Evolutionary conservation across 75 land plant species (phyloP).

Genomic region (Adiantum capillusveneris): DNA sequence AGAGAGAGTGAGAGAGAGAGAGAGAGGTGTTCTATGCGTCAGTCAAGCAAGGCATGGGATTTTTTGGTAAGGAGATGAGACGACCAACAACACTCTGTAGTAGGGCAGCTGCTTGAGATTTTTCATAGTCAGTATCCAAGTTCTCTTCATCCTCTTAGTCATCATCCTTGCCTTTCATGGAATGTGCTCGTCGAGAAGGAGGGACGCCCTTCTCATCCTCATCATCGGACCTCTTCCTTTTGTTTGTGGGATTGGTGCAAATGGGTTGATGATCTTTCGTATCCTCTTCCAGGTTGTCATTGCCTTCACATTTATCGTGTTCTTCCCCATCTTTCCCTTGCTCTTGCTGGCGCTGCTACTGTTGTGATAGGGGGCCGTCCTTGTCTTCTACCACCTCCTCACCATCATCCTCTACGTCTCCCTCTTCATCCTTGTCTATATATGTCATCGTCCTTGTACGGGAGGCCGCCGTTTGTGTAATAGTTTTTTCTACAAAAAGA

Average conservation of each 20-base stretch:
- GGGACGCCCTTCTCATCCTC: conserved; percentile 11
- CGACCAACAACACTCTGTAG: conserved; percentile 68
- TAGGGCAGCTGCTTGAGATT: conserved; percentile 40
- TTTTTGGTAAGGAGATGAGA: background rate
- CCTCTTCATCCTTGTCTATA: background rate
- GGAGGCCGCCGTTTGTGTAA: no score
- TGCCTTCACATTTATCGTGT: background rate
- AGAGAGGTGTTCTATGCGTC: no score
- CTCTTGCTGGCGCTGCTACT: background rate
- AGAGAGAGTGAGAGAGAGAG: no score
- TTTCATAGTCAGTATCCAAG: conserved; percentile 61
- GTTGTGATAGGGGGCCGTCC: no score
- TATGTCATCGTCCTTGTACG: background rate
- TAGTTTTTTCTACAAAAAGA: no score
- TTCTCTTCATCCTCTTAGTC: conserved; percentile 90
- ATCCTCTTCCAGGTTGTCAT: background rate
- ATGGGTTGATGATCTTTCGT: background rate
- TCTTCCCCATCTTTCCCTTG: background rate
- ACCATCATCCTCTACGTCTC: background rate
- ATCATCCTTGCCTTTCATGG: conserved; percentile 65
- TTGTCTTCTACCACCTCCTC: no score
- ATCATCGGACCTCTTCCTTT: no score
- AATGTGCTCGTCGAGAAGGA: conserved; percentile 3
- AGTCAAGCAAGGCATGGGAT: no score
- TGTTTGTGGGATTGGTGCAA: no score